Evolutionary conservation across 2,329 filamentous ascomycete species (phyloP), one percentile per base, ranked within the genome.

Genomic region (Cercospora zeae-maydis): DNA sequence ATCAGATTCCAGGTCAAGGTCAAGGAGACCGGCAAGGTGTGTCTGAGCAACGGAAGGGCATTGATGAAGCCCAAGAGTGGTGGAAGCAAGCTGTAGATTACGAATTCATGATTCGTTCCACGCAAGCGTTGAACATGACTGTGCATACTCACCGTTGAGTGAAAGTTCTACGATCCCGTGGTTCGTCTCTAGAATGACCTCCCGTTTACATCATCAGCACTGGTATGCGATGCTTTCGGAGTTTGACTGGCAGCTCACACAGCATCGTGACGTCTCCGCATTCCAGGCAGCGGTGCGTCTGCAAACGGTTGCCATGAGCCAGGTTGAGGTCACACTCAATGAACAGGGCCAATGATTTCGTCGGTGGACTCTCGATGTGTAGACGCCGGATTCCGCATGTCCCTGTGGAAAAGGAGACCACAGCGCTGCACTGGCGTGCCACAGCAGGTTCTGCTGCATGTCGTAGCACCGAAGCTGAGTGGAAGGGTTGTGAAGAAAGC

Each of bases 41-140:
- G 91, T 65, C 79, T 97, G 77, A 95, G 87, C 78, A 96, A 97
- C 76, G 93, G 93, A 4, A 83, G 92, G 62, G 91, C 91, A 27
- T 76, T 93, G 74, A 85, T 97, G 73, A 91, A 85, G 82, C 80
- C 85, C 63, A 70, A 65, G 63, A 64, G 58, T 56, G 66, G 61
- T 37, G 62, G 57, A 5, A 69, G 66, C 49, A 71, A 71, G 55
- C 56, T 71, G 68, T 70, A 66, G 54, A 36, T 45, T 60, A 42
- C 33, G 31, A 24, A 30, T 33, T 58, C 30, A 13, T n/a, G 42
- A 45, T 19, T 42, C 37, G 16, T n/a, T 42, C 16, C 37, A 16
- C 37, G n/a, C 36, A n/a, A n/a, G 13, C n/a, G 16, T 39, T 27
- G 24, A 3, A 27, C 24, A 27, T 6, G 24, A 27, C 24, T 27